Conservation (phyloP, 176 grass and related monocot genomes). For the Puya raimondii region DNA sequence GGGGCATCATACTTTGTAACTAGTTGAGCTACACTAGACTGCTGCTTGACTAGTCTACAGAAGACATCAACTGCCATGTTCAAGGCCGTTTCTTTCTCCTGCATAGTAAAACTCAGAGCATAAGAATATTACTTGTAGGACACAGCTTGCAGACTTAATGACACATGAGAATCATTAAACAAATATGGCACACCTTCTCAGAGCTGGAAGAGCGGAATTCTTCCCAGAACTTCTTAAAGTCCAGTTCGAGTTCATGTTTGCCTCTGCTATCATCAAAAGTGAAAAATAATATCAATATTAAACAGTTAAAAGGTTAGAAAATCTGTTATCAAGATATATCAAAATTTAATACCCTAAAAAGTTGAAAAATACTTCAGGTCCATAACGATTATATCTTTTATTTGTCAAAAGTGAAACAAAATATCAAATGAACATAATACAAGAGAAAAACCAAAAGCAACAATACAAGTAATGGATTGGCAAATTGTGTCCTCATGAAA, state of each 20-base stretch:
- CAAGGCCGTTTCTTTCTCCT: conserved; percentile 99
- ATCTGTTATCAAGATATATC: too few species aligned
- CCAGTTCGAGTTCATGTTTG: conserved; percentile 79
- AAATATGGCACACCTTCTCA: conserved; percentile 53
- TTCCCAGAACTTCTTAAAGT: conserved; percentile 97
- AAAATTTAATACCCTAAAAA: too few species aligned
- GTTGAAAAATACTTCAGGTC: too few species aligned
- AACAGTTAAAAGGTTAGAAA: too few species aligned
- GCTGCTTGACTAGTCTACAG: conserved; percentile 96
- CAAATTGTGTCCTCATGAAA: too few species aligned
- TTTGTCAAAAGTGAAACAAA: not conserved
- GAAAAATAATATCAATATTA: conserved; percentile 9
- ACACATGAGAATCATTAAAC: conserved; percentile 15
- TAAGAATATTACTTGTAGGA: conserved; percentile 2
- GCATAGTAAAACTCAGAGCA: conserved; percentile 28
- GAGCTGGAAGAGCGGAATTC: conserved; percentile 98
- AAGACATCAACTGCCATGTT: conserved; percentile 92
- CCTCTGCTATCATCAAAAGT: conserved; percentile 40
- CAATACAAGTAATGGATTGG: conserved; percentile 3
- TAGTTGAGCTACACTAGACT: conserved; percentile 89
- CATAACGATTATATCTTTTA: too few species aligned
- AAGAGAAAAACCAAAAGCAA: conserved; percentile 3
- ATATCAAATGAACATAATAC: not conserved
- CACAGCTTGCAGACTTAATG: not conserved
- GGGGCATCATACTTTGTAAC: conserved; percentile 60